phyloP scores from a whole-genome alignment of 495 filamentous ascomycete species.

The Xylaria sp. region DNA sequence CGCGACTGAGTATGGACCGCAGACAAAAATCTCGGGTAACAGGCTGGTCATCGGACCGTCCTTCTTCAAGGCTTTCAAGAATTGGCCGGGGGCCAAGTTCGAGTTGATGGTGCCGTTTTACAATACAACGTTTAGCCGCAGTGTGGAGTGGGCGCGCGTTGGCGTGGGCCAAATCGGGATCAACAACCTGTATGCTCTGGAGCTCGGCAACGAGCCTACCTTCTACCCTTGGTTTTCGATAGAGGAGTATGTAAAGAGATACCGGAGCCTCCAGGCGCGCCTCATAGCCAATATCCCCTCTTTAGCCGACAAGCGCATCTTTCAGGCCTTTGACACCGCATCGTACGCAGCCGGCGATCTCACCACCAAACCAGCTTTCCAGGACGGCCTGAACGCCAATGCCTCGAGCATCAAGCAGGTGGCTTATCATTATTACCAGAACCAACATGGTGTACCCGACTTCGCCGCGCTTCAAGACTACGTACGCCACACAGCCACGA shows the following conservation, averaged over 20 bases:
- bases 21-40: background rate
- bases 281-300: constrained; percentile 21
- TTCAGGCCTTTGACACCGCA: constrained; percentile 30
- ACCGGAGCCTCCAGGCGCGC: constrained; percentile 17
- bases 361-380: constrained; percentile 17
- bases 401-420: constrained; percentile 6
- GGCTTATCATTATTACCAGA: constrained; percentile 5
- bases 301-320: constrained; percentile 21
- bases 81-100: constrained; percentile 4
- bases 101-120: constrained; percentile 1
- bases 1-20: constrained; percentile 19
- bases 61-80: constrained; percentile 10
- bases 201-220: constrained; percentile 29
- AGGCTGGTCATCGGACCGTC: constrained; percentile 21
- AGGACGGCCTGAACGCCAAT: background rate
- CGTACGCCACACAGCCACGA: constrained; percentile 2
- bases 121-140: background rate
- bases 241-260: constrained; percentile 26
- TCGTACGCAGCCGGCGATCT: background rate
- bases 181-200: constrained; percentile 22
- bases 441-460: background rate
- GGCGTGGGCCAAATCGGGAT: constrained; percentile 6
- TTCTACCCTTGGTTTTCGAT: constrained; percentile 28
- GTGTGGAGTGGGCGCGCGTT: constrained; percentile 1
- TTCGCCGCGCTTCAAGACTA: background rate